Evolutionary conservation across 1,284 basidiomycete genomes (phyloP), one percentile per base, ranked within the genome.

Genomic region (Apiotrichum laibachii): DNA sequence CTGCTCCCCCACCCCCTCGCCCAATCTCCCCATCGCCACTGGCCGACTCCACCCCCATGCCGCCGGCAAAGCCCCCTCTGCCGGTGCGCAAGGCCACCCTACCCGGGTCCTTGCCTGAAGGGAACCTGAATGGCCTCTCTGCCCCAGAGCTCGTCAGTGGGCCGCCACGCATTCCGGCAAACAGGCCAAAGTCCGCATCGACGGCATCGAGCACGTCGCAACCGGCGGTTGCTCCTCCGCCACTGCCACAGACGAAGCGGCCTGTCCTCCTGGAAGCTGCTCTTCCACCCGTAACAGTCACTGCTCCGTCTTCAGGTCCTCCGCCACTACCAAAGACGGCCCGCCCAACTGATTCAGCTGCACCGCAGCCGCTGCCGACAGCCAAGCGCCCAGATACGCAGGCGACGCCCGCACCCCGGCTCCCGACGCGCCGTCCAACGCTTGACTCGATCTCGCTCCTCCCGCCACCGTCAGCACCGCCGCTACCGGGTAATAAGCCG

Each of bases 401-500:
- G 13, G 9, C 33, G 15, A 13, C 34, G 19, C 1, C 47, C 16
- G 22, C 39, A 4, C 49, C 37, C 13, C 49, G 19, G 4, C 35
- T 40, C 2, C 50, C 51, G 16, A 22, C 35, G 8, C 55, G 45
- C 16, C 55, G 48, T 2, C 47, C 34, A 7, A 34, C 47, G 33
- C 16, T 49, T 34, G 47, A 49, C 10, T 8, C 47, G 5, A 19
- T 19, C n/a, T 6, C 50, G 15, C 26, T 26, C 9, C 35, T 19
- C 9, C 50, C 37, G 21, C 37, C 50, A 51, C 42, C 56, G 8
- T 5, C 43, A 26, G 64, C 63, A 22, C 68, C 70, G 0, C 67
- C 66, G 2, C 58, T 70, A 33, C 69, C 67, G 9, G 61, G 56
- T 35, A 71, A 69, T 59, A 70, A 66, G 53, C 70, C 71, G 1